These are phyloP conservation scores for Kwoniella newhampshirensis DNA, from an alignment of 768 basidiomycete species.

Conservation along the genomic window DNA sequence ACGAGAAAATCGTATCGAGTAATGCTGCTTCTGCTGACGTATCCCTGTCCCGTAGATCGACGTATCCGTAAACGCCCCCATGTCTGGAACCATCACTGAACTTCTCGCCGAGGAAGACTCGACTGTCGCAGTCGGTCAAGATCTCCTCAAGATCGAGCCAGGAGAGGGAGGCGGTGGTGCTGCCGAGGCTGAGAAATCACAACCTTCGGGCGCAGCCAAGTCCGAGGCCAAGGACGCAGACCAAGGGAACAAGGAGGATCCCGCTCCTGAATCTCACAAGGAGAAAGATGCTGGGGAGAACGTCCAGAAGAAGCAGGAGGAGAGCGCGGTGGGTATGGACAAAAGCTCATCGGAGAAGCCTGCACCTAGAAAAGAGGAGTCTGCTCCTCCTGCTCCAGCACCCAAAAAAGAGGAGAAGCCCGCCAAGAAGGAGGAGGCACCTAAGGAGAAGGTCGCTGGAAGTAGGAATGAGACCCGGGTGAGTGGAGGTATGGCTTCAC, in stretches of 20 bases:
- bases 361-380: constrained; percentile 53
- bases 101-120: constrained; percentile 86
- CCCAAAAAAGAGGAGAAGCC: constrained; percentile 52
- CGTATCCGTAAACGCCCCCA: constrained; percentile 90
- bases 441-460: constrained; percentile 55
- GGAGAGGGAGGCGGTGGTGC: constrained; percentile 58
- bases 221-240: constrained; percentile 45
- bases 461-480: constrained; percentile 83
- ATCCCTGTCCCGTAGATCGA: constrained; percentile 67
- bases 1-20: too few species aligned
- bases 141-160: constrained; percentile 84
- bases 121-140: constrained; percentile 91
- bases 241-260: constrained; percentile 44
- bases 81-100: constrained; percentile 81
- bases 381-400: constrained; percentile 40
- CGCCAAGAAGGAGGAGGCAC: constrained; percentile 39
- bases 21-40: too few species aligned
- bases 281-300: constrained; percentile 45
- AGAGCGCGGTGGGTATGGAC: constrained; percentile 37
- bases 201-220: constrained; percentile 37
- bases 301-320: constrained; percentile 40
- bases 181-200: constrained; percentile 16
- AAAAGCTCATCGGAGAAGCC: constrained; percentile 33
- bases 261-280: constrained; percentile 45
- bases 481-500: constrained; percentile 38